Evolutionary conservation across 2,329 filamentous ascomycete species (phyloP), one percentile per base, ranked within the genome.

Genomic region (Bipolaris sorokiniana): DNA sequence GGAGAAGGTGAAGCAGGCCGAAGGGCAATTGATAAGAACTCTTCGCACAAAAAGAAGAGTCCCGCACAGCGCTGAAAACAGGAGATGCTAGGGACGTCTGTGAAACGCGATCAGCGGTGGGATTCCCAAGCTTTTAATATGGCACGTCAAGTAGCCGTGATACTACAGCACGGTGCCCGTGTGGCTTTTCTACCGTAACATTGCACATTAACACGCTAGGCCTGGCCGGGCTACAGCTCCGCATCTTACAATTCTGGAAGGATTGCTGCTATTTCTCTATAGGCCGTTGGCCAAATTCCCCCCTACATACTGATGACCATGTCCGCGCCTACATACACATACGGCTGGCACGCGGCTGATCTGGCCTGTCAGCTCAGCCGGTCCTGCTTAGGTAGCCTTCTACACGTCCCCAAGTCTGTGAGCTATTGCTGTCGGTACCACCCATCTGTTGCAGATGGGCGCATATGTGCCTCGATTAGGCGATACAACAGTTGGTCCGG

Each of bases 161-260:
- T 72, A 70, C 69, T 65, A 65, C 67, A 71, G 66, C 66, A 62
- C 56, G 59, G 68, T 61, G 59, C 61, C 54, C 46, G 54, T 62
- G 64, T 73, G 67, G 70, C 68, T 71, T 67, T 67, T 61, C 62
- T 66, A 73, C 65, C 67, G 72, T 74, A 71, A 68, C 72, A 73
- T 74, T 72, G 66, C 62, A 56, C 57, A 58, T 20, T 61, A 46
- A 47, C 40, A 56, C 56, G 11, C 71, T 73, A 74, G 57, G 51
- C 70, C 61, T 22, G 31, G 66, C 61, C 9, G 42, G 65, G 72
- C 5, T 41, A 59, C 22, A 69, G 26, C 71, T 73, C 72, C 72
- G 71, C 61, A 64, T 63, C 62, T 64, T 60, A 68, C 59, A 55
- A 59, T 73, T 73, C 67, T 68, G 70, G 70, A 74, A 73, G 66